Base-by-base conservation (phyloP, 768 basidiomycete species). In the Hypholoma sublateritium region DNA sequence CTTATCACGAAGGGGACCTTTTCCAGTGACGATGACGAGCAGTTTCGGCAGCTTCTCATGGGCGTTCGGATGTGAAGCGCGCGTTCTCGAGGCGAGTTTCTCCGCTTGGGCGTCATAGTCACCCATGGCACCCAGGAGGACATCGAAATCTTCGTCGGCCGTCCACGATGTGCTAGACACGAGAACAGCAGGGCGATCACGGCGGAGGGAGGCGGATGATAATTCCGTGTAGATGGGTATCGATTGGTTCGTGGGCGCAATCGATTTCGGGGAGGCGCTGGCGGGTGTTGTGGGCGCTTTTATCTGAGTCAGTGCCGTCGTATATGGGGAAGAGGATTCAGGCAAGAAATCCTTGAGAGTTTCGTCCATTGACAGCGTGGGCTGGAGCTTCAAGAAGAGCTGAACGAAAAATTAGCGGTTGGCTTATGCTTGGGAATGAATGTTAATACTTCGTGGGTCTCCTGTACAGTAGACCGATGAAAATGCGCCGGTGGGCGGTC, bases 121-220 rank as follows among this genome's bases (percentile, higher is more conserved):
- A 13, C 73, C 68, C 37, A 99, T 75, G 2, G 94, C 93, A 17
- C 83, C 78, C 19, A 98, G 71, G 16, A 99, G 83, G 50, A 97
- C 82, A 8, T 81, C 74, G 62, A 99, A 98, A 69, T 98, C 95
- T 69, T 99, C 97, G 65, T 99, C 97, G 5, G 93, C 85, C 1
- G 97, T 98, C 96, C 96, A 98, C 14, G 91, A 94, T 1, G 97
- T 99, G 62, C 93, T 92, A 21, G 91, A 93, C 24, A 99, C 86
- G 16, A 98, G 62, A 1, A 98, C 74, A 1, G 93, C 95, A 4
- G 94, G 93, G 55, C 95, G 79, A 60, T 93, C 91, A 1, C 73
- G 64, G 34, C 91, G 82, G 22, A 84, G 70, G n/a, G 66, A 65
- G 4, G 89, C 85, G 48, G 69, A 57, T 42, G 69, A 61, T 17